Percentiles rank a stretch among this genome's conserved stretches.
These are phyloP conservation scores for Cucurbita argyrosperma DNA, from an alignment of 306 rosid genomes.

Conservation along the genomic window DNA sequence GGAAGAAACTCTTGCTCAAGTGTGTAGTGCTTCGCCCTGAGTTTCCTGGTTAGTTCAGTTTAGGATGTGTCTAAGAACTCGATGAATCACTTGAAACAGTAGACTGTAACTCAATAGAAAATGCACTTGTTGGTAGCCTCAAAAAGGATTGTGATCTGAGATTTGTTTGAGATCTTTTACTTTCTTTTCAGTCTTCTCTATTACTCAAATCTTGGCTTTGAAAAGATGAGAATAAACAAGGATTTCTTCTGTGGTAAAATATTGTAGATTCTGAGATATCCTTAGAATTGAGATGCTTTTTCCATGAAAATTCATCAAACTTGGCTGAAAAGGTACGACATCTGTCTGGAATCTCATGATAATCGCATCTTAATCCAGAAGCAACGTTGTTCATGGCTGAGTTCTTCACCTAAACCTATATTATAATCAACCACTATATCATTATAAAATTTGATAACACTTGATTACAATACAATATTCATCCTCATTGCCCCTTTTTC, in stretches of 20 bases:
- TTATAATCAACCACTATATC: no score
- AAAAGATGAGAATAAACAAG: not conserved
- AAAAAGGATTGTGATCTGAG: not conserved
- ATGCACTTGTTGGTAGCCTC: not conserved
- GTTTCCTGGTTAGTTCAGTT: not conserved
- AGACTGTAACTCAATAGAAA: not conserved
- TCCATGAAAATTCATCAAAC: not conserved
- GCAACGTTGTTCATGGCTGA: not conserved
- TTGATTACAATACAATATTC: no score
- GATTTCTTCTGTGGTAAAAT: not conserved
- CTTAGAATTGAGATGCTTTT: no score
- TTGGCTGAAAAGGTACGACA: not conserved
- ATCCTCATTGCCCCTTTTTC: not conserved
- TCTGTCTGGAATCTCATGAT: not conserved
- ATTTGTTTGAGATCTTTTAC: no score
- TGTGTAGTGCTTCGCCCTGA: not conserved
- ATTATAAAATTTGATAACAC: no score
- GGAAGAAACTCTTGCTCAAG: not conserved
- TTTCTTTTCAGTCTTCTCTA: not conserved
- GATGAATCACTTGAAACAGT: not conserved
- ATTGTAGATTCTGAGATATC: not conserved
- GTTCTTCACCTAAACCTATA: not conserved
- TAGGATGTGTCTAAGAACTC: not conserved
- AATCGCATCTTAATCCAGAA: not conserved
- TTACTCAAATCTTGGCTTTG: not conserved